phyloP scores from a whole-genome alignment of 495 filamentous ascomycete genomes.

The Haplographium delicatum region DNA sequence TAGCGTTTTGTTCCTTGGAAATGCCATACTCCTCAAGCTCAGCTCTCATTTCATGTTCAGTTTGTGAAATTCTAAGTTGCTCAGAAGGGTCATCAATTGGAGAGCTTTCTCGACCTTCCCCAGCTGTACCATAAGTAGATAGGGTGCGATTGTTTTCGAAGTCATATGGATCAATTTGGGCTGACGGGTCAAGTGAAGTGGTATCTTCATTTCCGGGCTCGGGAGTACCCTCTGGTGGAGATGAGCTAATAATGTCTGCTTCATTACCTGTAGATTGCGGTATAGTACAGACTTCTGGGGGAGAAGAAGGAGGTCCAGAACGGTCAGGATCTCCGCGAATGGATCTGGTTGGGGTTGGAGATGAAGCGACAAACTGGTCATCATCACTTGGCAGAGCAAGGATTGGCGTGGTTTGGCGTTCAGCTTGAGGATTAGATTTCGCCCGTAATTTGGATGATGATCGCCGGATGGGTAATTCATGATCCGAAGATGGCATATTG shows the following conservation, averaged over 20 bases:
- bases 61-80: slow-evolving; percentile 1
- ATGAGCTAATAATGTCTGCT: slow-evolving; percentile 12
- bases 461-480: slow-evolving; percentile 14
- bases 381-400: slow-evolving; percentile 37
- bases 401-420: slow-evolving; percentile 43
- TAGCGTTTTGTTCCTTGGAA: too few relatives aligned
- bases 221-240: slow-evolving; percentile 8
- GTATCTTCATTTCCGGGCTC: slow-evolving; percentile 4
- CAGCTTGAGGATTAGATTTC: slow-evolving; percentile 9
- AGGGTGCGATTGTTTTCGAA: neutral
- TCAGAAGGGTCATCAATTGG: slow-evolving; percentile 1
- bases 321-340: slow-evolving; percentile 38
- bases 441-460: slow-evolving; percentile 15
- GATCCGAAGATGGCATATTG: neutral
- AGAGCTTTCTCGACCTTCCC: neutral
- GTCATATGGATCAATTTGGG: slow-evolving; percentile 19
- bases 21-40: too few relatives aligned
- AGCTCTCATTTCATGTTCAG: too few relatives aligned
- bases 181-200: slow-evolving; percentile 16
- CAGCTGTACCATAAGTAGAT: slow-evolving; percentile 11
- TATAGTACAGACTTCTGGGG: slow-evolving; percentile 40
- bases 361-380: slow-evolving; percentile 70
- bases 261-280: neutral
- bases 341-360: slow-evolving; percentile 59
- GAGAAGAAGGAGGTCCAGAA: slow-evolving; percentile 48